Percentiles rank a stretch among this genome's conserved stretches.
These are phyloP conservation scores for Malassezia furfur DNA, from an alignment of 1,284 basidiomycete genomes.

Conservation along the genomic window DNA sequence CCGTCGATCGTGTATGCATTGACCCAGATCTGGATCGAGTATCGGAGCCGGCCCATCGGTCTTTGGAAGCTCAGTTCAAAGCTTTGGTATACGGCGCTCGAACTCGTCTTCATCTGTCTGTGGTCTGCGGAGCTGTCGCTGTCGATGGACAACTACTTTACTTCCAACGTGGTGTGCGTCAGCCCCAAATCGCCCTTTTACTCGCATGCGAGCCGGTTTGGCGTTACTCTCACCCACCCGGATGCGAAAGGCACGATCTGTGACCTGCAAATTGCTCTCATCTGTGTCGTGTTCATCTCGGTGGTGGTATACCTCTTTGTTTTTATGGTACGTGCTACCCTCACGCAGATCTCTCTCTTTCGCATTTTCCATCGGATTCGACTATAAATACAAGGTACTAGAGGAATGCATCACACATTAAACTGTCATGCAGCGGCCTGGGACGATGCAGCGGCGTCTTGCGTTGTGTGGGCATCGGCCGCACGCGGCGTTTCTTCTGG, in stretches of 20 bases:
- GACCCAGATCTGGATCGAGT: conserved; percentile 54
- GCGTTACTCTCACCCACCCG: conserved; percentile 43
- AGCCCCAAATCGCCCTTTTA: conserved; percentile 49
- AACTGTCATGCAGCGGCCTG: too few relatives aligned
- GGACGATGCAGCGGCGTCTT: too few relatives aligned
- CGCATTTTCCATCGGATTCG: conserved; percentile 28
- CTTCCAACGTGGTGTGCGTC: conserved; percentile 65
- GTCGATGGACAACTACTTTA: conserved; percentile 82
- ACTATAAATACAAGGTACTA: background rate
- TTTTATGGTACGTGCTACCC: conserved; percentile 23
- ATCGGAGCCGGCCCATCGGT: conserved; percentile 78
- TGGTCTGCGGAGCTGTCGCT: conserved; percentile 84
- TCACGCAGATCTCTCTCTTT: conserved; percentile 24
- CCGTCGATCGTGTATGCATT: conserved; percentile 76
- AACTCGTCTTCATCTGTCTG: conserved; percentile 74
- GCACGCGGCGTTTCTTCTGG: too few relatives aligned
- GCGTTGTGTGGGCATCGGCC: too few relatives aligned
- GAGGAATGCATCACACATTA: too few relatives aligned
- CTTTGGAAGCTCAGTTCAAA: conserved; percentile 58
- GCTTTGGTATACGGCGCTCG: conserved; percentile 39
- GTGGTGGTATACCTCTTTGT: conserved; percentile 43
- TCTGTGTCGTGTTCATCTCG: conserved; percentile 53
- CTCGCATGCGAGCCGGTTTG: conserved; percentile 53
- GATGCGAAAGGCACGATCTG: conserved; percentile 53
- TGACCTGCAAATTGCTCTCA: conserved; percentile 51